These are phyloP conservation scores for Austropuccinia psidii DNA, from an alignment of 1,284 basidiomycete species.

Conservation along the genomic window DNA sequence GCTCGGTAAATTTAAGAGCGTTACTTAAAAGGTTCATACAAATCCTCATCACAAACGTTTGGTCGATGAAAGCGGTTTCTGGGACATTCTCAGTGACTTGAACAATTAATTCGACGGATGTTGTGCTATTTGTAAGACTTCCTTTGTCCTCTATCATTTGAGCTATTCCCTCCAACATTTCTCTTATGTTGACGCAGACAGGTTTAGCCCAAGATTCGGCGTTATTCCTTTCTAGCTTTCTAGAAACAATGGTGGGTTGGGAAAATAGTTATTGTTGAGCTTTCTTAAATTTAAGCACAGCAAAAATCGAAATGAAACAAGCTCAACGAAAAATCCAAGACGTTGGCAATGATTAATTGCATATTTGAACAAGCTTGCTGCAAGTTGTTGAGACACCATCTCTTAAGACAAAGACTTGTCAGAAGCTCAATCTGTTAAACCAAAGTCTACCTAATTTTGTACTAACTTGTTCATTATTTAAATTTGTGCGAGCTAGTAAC, in stretches of 20 bases:
- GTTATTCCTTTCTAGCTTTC: slow-evolving; percentile 33
- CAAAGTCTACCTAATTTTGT: too few species aligned
- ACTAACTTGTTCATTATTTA: slow-evolving; percentile 39
- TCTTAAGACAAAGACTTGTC: neutral
- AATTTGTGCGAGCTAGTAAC: slow-evolving; percentile 37
- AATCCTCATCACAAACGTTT: slow-evolving; percentile 39
- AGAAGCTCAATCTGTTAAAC: too few species aligned
- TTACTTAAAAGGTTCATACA: slow-evolving; percentile 41
- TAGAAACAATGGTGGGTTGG: slow-evolving; percentile 6
- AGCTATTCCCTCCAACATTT: slow-evolving; percentile 25
- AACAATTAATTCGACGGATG: slow-evolving; percentile 39
- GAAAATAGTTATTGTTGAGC: slow-evolving; percentile 25
- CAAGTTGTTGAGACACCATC: slow-evolving; percentile 38
- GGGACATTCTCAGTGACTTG: slow-evolving; percentile 39
- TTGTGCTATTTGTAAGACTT: slow-evolving; percentile 13
- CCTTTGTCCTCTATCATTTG: slow-evolving; percentile 37
- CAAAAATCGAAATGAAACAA: slow-evolving; percentile 13
- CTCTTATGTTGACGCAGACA: slow-evolving; percentile 6
- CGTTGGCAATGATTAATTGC: slow-evolving; percentile 40
- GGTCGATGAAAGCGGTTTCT: slow-evolving; percentile 38
- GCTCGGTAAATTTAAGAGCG: slow-evolving; percentile 40
- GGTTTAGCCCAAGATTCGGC: slow-evolving; percentile 28
- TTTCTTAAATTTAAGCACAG: slow-evolving; percentile 14
- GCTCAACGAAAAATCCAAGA: slow-evolving; percentile 41
- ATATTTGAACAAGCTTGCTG: slow-evolving; percentile 40